Percentiles rank a stretch among this genome's conserved stretches.
Conservation (phyloP, 1,139 yeast species). For the Geotrichum siamense region DNA sequence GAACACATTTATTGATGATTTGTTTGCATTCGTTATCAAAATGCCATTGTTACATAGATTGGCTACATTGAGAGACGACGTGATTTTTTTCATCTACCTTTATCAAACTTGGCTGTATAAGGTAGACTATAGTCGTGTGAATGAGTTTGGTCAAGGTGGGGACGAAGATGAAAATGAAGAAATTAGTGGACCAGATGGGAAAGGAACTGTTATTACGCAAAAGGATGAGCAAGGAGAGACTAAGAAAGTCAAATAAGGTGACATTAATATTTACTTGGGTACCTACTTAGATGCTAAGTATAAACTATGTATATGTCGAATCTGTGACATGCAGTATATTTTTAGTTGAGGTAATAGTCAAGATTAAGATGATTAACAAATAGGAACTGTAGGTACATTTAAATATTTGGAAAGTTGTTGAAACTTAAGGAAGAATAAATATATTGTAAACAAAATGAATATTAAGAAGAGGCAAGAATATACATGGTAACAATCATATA, state of each 20-base stretch:
- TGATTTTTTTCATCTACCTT: slow-evolving; percentile 36
- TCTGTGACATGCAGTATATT: no score
- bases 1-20: slow-evolving; percentile 39
- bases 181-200: not conserved
- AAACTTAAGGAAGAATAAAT: no score
- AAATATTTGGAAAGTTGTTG: no score
- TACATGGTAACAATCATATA: no score
- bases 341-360: no score
- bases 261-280: no score
- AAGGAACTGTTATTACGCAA: not conserved
- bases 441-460: no score
- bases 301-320: no score
- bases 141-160: slow-evolving; percentile 39
- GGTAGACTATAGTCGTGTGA: slow-evolving; percentile 37
- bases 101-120: slow-evolving; percentile 40
- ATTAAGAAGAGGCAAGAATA: no score
- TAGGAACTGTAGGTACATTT: no score
- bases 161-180: slow-evolving; percentile 26
- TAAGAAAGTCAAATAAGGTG: slow-evolving; percentile 1
- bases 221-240: slow-evolving; percentile 1
- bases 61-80: slow-evolving; percentile 39
- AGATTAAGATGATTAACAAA: no score
- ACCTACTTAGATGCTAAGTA: no score
- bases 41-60: slow-evolving; percentile 38
- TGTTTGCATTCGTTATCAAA: slow-evolving; percentile 39